Conservation (phyloP, 169 alveolate genomes). For the Toxoplasma gondii region DNA sequence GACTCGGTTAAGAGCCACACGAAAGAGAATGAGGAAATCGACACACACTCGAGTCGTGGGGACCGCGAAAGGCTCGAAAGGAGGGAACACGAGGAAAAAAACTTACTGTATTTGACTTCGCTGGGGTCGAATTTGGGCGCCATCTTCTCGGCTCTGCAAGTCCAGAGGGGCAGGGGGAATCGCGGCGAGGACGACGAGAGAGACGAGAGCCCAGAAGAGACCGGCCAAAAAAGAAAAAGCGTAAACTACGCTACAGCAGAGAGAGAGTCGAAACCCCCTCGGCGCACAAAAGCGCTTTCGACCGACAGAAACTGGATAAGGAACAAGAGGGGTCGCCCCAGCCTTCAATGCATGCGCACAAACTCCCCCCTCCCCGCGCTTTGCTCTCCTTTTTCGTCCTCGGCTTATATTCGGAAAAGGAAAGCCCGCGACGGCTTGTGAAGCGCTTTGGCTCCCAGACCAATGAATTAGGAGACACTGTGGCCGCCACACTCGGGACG, state of each 20-base stretch:
- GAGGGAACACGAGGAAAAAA: not conserved
- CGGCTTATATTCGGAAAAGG: no score
- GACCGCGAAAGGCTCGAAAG: not conserved
- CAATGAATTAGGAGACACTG: no score
- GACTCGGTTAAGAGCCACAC: not conserved
- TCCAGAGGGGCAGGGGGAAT: not conserved
- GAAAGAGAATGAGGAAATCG: not conserved
- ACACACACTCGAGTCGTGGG: not conserved
- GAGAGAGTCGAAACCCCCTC: not conserved
- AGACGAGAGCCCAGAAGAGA: not conserved
- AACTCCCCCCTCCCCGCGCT: not conserved
- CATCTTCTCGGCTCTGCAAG: conserved; percentile 62
- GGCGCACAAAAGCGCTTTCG: not conserved
- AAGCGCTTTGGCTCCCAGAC: no score
- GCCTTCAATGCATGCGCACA: not conserved
- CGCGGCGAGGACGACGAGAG: not conserved
- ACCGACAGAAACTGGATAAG: not conserved
- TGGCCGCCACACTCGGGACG: no score
- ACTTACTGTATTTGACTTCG: conserved; percentile 73
- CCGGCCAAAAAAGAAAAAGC: not conserved
- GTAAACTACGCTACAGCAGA: not conserved
- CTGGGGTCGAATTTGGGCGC: conserved; percentile 80
- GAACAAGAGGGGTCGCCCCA: not conserved
- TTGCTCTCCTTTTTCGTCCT: no score
- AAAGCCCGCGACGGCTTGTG: no score